phyloP scores from a whole-genome alignment of 208 protist genomes.

The Tritrichomonas foetus region DNA sequence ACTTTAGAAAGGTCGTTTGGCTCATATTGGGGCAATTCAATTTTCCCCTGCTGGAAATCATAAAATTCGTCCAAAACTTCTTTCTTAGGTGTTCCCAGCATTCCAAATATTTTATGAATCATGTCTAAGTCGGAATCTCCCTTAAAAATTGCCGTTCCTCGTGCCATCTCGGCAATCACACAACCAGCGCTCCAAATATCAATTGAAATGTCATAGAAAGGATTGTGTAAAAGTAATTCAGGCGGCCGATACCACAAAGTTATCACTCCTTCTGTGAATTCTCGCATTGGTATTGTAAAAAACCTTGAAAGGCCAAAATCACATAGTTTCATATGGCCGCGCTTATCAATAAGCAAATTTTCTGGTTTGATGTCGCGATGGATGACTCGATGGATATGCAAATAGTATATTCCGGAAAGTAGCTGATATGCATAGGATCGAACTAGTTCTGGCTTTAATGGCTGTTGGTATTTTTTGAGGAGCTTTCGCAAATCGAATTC shows the following conservation, averaged over 20 bases:
- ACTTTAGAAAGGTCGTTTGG: background rate
- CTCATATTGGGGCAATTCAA: background rate
- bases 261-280: constrained; percentile 50
- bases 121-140: background rate
- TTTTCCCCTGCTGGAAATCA: background rate
- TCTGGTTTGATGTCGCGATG: constrained; percentile 41
- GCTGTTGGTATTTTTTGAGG: background rate
- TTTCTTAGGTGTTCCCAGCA: background rate
- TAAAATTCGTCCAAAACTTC: background rate
- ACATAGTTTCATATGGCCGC: constrained; percentile 61
- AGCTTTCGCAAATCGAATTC: background rate
- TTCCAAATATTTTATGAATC: background rate
- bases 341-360: background rate
- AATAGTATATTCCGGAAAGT: background rate
- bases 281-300: constrained; percentile 52
- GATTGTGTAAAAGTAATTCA: background rate
- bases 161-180: constrained; percentile 37
- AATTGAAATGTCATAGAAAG: background rate
- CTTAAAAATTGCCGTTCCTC: background rate
- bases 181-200: constrained; percentile 35
- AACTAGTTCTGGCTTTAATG: background rate
- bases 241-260: constrained; percentile 33
- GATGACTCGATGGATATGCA: background rate
- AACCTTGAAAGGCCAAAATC: constrained; percentile 65
- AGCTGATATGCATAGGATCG: constrained; percentile 37